Evolutionary conservation across 805 yeast species (phyloP).

Genomic region (Yarrowia porcina): DNA sequence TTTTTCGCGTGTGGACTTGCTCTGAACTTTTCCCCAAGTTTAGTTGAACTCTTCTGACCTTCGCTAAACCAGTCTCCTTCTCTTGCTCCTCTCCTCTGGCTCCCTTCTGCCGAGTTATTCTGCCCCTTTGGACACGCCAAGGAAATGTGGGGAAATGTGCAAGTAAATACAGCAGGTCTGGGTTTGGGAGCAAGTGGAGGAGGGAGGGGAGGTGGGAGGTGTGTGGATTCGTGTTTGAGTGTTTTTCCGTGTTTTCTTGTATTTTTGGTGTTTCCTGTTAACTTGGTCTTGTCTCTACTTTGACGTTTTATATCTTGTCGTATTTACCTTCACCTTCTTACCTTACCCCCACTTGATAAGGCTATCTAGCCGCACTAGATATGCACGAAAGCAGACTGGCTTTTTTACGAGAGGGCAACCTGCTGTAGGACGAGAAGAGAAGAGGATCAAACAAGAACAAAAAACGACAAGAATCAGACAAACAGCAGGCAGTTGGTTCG

Average conservation of each 20-base stretch:
- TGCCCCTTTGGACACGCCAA: conserved; percentile 16
- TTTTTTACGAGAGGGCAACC: background rate
- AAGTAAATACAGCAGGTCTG: background rate
- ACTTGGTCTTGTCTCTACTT: no score
- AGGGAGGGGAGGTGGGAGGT: background rate
- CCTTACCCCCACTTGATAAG: no score
- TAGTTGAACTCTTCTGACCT: no score
- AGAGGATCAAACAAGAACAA: background rate
- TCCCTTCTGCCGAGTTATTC: conserved; percentile 6
- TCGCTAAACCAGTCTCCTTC: no score
- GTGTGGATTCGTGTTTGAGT: no score
- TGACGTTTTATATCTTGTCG: no score
- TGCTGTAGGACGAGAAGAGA: background rate
- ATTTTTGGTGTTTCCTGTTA: no score
- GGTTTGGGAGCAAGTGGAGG: conserved; percentile 10
- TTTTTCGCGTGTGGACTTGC: background rate
- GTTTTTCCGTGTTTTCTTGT: no score
- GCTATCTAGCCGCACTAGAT: conserved; percentile 4
- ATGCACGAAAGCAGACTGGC: background rate
- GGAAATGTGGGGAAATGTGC: conserved; percentile 1
- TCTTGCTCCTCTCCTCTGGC: background rate
- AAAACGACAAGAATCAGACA: no score
- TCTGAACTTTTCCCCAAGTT: no score
- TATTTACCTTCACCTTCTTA: no score
- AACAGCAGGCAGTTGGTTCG: background rate